These are phyloP conservation scores for Rhodotorula sp. DNA, from an alignment of 1,284 basidiomycete species.

Conservation along the genomic window DNA sequence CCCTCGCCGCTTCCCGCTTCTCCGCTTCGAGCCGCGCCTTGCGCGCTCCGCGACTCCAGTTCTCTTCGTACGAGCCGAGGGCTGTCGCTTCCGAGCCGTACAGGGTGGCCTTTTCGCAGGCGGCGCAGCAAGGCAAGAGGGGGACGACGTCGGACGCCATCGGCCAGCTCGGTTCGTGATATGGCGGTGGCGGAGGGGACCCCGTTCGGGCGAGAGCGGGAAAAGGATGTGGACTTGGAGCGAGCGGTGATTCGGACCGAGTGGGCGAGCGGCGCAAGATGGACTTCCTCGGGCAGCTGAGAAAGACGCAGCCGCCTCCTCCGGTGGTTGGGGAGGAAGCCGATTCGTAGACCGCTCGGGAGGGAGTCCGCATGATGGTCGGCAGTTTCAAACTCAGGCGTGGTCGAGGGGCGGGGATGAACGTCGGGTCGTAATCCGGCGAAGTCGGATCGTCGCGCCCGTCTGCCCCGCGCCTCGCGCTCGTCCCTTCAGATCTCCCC, in stretches of 20 bases:
- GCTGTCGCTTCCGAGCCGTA: conserved; percentile 5
- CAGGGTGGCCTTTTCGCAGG: conserved; percentile 12
- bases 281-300: background rate
- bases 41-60: background rate
- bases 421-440: conserved; percentile 8
- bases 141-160: conserved; percentile 4
- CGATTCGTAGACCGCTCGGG: background rate
- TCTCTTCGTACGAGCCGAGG: background rate
- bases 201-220: background rate
- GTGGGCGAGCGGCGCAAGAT: background rate
- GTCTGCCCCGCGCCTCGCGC: background rate
- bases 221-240: background rate
- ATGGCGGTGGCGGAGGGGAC: background rate
- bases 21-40: conserved; percentile 4
- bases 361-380: conserved; percentile 11
- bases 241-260: background rate
- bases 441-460: background rate
- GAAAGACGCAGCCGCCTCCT: background rate
- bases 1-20: conserved; percentile 11
- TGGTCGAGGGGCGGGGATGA: conserved; percentile 11
- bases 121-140: conserved; percentile 15
- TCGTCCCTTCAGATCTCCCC: background rate
- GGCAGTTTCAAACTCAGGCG: conserved; percentile 26
- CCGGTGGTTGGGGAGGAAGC: background rate
- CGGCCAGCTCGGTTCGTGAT: background rate